phyloP scores from a whole-genome alignment of 2,329 filamentous ascomycete species.

The Cladosporium velox region DNA sequence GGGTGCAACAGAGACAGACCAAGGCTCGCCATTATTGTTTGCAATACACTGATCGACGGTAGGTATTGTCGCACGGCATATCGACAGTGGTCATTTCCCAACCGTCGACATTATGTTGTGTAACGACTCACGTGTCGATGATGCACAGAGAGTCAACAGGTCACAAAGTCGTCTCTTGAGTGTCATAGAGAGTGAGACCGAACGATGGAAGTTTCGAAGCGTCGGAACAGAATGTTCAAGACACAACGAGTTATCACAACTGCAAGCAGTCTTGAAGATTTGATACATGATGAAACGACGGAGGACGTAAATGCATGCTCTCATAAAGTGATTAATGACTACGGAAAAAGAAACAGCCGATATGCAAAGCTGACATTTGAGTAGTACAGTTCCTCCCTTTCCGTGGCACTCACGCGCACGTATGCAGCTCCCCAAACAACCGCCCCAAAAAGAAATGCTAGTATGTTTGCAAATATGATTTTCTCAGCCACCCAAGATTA shows the following conservation, averaged over 20 bases:
- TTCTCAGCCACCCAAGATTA: neutral
- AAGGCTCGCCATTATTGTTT: neutral
- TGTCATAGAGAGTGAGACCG: neutral
- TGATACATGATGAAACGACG: neutral
- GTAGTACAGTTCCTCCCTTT: conserved; percentile 5
- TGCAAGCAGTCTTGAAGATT: neutral
- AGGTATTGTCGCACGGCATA: neutral
- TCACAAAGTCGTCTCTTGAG: neutral
- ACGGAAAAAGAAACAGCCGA: neutral
- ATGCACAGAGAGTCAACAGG: neutral
- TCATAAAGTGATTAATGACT: conserved; percentile 4
- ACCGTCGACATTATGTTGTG: neutral
- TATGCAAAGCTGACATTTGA: conserved; percentile 2
- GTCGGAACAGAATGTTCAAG: neutral
- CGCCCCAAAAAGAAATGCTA: neutral
- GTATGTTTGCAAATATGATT: neutral
- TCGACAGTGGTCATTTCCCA: neutral
- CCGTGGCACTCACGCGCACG: neutral
- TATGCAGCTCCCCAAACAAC: neutral
- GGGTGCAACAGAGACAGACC: neutral
- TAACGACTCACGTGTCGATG: neutral
- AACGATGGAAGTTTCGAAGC: neutral
- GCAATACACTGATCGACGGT: neutral
- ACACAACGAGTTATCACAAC: neutral
- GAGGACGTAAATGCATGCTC: neutral